Evolutionary conservation across 371 early-diverging fungal species (phyloP), one percentile per base, ranked within the genome.

Genomic region (Dipsacomyces acuminosporus): DNA sequence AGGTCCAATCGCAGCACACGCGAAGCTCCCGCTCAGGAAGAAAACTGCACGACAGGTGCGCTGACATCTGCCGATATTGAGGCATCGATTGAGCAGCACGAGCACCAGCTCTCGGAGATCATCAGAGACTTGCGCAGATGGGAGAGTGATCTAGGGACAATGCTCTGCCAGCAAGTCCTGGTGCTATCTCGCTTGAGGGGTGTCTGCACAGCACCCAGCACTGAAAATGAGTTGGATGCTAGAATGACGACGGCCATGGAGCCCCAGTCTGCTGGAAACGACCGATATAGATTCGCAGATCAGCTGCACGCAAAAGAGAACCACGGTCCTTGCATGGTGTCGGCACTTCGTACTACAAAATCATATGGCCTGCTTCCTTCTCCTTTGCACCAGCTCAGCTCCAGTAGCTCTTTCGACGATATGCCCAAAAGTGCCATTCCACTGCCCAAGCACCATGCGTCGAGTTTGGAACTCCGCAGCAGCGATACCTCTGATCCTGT

Each of bases 51-150:
- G 30, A 11, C 48, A 43, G 21, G 17, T 20, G 50, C 7, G n/a
- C 17, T 54, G 8, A 56, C 57, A 1, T 20, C 58, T 7, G 56
- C 46, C 35, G 67, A 56, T 11, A 44, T 54, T 2, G 67, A 57
- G 34, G 54, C 62, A 8, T 62, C 57, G 14, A 46, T 67, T 17
- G 58, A 61, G 62, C 67, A 62, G 62, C 67, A 67, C 41, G 67
- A 67, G 42, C 6, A 44, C 14, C 53, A 61, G 13, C 41, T 67
- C 26, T 45, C 67, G 0, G 67, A 54, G 48, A 53, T 67, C 11
- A 54, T 53, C 13, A 53, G 51, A 0, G 40, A 51, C 9, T 41
- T 67, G 43, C 57, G 62, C 13, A 57, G 40, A n/a, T 67, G 67
- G 67, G 67, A 67, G 14, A 46, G 22, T 34, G 54, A 58, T 30